Percentiles rank a stretch among this genome's conserved stretches.
Conservation (phyloP, 441 rosid genomes). For the Aquilaria agallochum region DNA sequence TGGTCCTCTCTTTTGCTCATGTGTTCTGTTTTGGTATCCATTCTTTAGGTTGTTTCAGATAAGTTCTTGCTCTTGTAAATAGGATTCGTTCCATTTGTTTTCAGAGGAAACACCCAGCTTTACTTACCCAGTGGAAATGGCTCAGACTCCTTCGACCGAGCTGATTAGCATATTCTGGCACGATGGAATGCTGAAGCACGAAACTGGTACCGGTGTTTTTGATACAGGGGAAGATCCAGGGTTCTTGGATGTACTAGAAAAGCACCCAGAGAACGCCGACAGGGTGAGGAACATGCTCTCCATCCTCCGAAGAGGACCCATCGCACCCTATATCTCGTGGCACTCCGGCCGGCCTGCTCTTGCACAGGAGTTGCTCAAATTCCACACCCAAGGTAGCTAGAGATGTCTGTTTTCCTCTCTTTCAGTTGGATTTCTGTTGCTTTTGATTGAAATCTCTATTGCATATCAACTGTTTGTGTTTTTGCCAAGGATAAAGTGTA, state of each 20-base stretch:
- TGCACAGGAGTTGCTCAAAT: constrained; percentile 55
- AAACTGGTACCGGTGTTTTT: constrained; percentile 66
- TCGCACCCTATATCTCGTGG: constrained; percentile 66
- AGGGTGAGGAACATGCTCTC: constrained; percentile 77
- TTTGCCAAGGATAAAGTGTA: not conserved
- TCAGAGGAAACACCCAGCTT: too few species aligned
- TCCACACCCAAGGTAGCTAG: constrained; percentile 57
- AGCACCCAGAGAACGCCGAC: constrained; percentile 81
- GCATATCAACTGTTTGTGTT: not conserved
- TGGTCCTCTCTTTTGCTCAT: too few species aligned
- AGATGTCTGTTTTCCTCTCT: too few species aligned
- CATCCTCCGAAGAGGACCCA: constrained; percentile 71
- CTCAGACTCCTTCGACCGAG: constrained; percentile 11
- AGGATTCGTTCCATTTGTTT: too few species aligned
- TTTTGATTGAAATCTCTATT: too few species aligned
- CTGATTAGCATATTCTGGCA: constrained; percentile 72
- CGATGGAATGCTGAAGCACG: constrained; percentile 76
- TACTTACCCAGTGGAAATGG: too few species aligned
- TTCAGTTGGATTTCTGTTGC: too few species aligned
- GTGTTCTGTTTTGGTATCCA: too few species aligned
- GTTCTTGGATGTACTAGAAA: constrained; percentile 71
- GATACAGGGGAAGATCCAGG: constrained; percentile 67
- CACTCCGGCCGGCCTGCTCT: constrained; percentile 53
- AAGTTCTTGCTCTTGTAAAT: too few species aligned
- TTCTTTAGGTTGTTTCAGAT: too few species aligned